phyloP scores from a whole-genome alignment of 1,284 basidiomycete genomes.

The Microbotryomycetes sp. region DNA sequence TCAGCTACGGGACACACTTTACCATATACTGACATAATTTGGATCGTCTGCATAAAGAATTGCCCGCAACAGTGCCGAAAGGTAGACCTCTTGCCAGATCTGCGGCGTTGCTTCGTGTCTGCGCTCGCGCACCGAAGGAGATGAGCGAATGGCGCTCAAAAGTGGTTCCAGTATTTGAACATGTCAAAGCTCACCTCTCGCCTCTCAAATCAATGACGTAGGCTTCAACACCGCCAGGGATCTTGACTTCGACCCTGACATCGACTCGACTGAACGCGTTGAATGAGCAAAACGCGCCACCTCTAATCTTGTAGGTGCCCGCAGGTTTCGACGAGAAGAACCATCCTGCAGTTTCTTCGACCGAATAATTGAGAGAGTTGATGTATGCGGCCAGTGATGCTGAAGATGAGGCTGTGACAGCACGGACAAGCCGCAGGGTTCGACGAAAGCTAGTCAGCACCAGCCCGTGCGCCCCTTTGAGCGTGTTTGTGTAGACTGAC shows the following conservation, averaged over 20 bases:
- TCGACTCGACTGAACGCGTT: conserved; percentile 98
- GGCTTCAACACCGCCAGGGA: conserved; percentile 91
- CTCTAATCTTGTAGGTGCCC: conserved; percentile 75
- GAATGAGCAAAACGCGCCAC: conserved; percentile 96
- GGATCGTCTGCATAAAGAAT: conserved; percentile 95
- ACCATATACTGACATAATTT: conserved; percentile 52
- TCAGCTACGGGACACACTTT: neutral
- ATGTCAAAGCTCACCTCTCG: conserved; percentile 61
- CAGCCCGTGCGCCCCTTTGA: too few relatives aligned
- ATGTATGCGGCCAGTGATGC: conserved; percentile 96
- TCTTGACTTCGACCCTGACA: conserved; percentile 94
- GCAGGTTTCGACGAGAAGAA: conserved; percentile 56
- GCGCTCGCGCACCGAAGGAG: too few relatives aligned
- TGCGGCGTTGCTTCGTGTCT: conserved; percentile 87
- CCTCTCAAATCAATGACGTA: conserved; percentile 92
- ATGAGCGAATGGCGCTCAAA: too few relatives aligned
- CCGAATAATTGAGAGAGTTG: conserved; percentile 90
- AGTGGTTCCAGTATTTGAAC: too few relatives aligned
- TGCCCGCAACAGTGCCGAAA: conserved; percentile 83
- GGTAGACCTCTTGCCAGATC: conserved; percentile 95
- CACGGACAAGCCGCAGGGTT: too few relatives aligned
- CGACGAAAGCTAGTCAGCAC: neutral
- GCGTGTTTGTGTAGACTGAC: neutral
- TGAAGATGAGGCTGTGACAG: conserved; percentile 70
- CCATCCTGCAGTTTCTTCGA: conserved; percentile 88